phyloP scores from a whole-genome alignment of 148 eudicot species.

The Pharnaceum exiguum region DNA sequence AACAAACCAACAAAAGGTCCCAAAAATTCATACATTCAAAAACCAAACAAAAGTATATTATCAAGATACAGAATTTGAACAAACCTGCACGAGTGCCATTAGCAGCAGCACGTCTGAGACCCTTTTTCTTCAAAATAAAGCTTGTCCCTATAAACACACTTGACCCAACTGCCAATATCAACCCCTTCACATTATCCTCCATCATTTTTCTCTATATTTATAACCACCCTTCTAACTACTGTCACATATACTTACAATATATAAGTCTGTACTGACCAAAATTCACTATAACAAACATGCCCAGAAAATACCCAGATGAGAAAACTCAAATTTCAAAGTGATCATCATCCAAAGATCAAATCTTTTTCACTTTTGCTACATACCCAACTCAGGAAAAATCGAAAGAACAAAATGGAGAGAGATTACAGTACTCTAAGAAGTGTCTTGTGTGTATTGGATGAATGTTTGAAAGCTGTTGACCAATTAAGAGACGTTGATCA shows the following conservation, averaged over 20 bases:
- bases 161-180: conserved; percentile 67
- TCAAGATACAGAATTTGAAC: background rate
- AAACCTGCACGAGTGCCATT: conserved; percentile 74
- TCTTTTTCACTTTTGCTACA: background rate
- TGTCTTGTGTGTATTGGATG: background rate
- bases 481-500: background rate
- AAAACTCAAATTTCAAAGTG: background rate
- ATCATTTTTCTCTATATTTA: conserved; percentile 14
- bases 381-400: background rate
- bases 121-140: conserved; percentile 87
- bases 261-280: background rate
- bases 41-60: background rate
- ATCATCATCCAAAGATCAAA: background rate
- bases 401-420: background rate
- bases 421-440: no score
- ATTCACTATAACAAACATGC: background rate
- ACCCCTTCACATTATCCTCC: conserved; percentile 54
- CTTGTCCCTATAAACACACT: conserved; percentile 77
- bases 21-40: no score
- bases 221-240: background rate
- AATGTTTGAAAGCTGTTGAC: background rate
- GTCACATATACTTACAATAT: background rate
- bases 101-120: conserved; percentile 76
- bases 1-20: no score
- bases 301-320: conserved; percentile 14